Percentiles rank a stretch among this genome's conserved stretches.
Evolutionary conservation across 371 early-diverging fungal genomes (phyloP).

Genomic region (Syncephalastrum contaminatum): DNA sequence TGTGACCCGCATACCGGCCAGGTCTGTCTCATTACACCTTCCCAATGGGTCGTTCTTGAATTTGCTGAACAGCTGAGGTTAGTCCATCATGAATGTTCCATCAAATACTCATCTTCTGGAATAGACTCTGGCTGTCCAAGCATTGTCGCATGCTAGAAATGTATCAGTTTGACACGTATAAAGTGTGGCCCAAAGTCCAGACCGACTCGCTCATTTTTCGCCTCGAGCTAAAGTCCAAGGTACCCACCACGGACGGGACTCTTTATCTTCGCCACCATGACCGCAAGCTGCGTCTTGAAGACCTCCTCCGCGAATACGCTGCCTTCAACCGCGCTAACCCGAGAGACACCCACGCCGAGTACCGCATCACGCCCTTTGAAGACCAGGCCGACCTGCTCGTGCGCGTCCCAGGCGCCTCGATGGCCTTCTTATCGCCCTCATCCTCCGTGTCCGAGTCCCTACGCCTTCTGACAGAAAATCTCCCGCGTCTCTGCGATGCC

Average conservation of each 20-base stretch:
- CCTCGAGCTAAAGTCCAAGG: constrained; percentile 19
- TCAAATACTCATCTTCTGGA: neutral
- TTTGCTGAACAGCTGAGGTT: constrained; percentile 59
- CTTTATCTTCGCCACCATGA: constrained; percentile 45
- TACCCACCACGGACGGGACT: constrained; percentile 5
- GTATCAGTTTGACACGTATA: constrained; percentile 66
- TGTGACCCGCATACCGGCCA: constrained; percentile 39
- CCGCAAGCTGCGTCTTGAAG: constrained; percentile 19
- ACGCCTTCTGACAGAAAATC: constrained; percentile 29
- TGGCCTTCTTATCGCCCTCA: constrained; percentile 51
- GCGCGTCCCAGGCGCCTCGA: constrained; percentile 36
- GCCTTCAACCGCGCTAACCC: constrained; percentile 9
- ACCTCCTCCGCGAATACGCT: constrained; percentile 23
- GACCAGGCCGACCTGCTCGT: constrained; percentile 7
- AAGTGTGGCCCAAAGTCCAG: constrained; percentile 65
- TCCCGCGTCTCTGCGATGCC: constrained; percentile 54
- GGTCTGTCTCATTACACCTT: constrained; percentile 51
- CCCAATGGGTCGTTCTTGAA: constrained; percentile 65
- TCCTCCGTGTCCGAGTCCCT: constrained; percentile 44
- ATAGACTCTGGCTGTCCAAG: constrained; percentile 59
- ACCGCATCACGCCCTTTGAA: constrained; percentile 16
- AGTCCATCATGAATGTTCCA: no score
- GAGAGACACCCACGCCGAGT: neutral
- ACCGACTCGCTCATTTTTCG: constrained; percentile 67
- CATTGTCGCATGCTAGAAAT: constrained; percentile 55